Conservation (phyloP, 345 rosid genomes). For the Reutealis trisperma region DNA sequence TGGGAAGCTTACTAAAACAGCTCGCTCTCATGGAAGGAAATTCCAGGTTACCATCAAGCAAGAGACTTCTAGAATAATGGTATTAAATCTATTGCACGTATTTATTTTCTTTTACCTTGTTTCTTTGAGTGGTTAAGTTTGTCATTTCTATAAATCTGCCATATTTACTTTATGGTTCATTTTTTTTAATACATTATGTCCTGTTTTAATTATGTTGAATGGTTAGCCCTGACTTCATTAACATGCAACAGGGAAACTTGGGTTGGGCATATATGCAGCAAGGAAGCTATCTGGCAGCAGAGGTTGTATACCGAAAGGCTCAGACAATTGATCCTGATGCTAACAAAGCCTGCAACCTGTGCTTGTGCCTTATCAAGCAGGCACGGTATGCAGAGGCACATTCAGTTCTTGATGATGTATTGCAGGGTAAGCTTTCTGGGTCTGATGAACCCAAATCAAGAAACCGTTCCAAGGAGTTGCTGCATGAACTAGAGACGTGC, state of each 20-base stretch:
- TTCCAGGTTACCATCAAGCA: conserved; percentile 91
- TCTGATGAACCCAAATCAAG: conserved; percentile 55
- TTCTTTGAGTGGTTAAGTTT: neutral
- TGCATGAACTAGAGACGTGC: conserved; percentile 6
- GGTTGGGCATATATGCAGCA: conserved; percentile 99
- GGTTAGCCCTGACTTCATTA: neutral
- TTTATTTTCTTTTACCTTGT: neutral
- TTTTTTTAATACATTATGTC: neutral
- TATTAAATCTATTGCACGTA: conserved; percentile 17
- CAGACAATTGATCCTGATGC: conserved; percentile 84
- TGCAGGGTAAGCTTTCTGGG: conserved; percentile 52
- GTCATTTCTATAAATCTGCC: neutral
- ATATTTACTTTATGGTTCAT: neutral
- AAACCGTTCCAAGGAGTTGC: conserved; percentile 43
- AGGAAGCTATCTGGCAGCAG: conserved; percentile 74
- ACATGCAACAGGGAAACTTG: conserved; percentile 73
- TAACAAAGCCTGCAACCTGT: conserved; percentile 86
- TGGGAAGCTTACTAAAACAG: conserved; percentile 91
- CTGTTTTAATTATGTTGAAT: neutral
- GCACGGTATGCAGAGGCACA: conserved; percentile 57
- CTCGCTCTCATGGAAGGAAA: conserved; percentile 92
- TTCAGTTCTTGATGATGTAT: conserved; percentile 43
- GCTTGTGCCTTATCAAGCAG: conserved; percentile 72
- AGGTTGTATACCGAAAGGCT: conserved; percentile 80
- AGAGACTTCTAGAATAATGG: conserved; percentile 85